Base-by-base conservation (phyloP, 78 protist species). In the Cavenderia fasciculata region DNA sequence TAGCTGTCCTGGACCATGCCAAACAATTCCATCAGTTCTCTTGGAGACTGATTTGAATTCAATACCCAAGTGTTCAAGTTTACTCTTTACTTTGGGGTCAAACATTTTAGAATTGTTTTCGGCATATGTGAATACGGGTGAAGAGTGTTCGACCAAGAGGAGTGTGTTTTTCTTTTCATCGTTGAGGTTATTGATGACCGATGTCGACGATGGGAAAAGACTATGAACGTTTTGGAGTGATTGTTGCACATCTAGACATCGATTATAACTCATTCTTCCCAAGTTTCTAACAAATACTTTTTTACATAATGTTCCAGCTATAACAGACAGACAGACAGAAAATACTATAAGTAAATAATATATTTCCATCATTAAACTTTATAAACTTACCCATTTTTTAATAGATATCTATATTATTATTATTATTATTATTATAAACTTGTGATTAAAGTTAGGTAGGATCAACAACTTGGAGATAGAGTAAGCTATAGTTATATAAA, bases 1-100 rank as follows among this genome's bases (percentile, higher is more conserved):
- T 8, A 78, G 46, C 27, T 78, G 87, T 36, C 87, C 87, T 27
- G 87, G 87, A 18, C 87, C 87, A 65, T 78, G 87, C 75, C 74
- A 78, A 38, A 62, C 40, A 11, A 40, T 41, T 25, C 63, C 63
- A 38, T 66, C 8, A 21, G 54, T 59, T 36, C 59, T 43, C 10
- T 78, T 52, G 36, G 4, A 7, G 4, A 78, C 76, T 49, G 27
- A 65, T 31, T 56, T 40, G 7, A 65, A 49, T 23, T 78, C 87
- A 40, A 62, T 38, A 23, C 76, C 87, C 41, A 78, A 27, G 33
- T 44, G 34, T 6, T 33, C 38, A 18, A 65, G 11, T 65, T 36
- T 51, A 2, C 47, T 47, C 69, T 62, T 44, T 29, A 43, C 21
- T 49, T 27, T 34, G 65, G 21, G 47, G 16, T 16, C 25, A 3